Conservation (phyloP, 1,284 basidiomycete genomes). For the Hemileia vastatrix region DNA sequence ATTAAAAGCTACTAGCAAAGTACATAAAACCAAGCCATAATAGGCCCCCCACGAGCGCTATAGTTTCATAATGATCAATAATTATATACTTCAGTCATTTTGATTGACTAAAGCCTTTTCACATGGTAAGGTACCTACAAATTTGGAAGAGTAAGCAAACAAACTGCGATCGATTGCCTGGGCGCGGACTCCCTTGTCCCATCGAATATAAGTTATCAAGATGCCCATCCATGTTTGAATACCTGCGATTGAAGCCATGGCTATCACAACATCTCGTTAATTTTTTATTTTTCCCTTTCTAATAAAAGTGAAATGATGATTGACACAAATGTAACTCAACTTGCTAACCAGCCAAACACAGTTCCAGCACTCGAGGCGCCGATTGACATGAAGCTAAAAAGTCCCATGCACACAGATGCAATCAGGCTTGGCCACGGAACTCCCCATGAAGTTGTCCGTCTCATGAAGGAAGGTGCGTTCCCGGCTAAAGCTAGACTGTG, state of each 20-base stretch:
- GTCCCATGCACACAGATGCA: slow-evolving; percentile 58
- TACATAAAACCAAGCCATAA: slow-evolving; percentile 53
- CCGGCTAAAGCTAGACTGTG: slow-evolving; percentile 65
- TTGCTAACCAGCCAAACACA: slow-evolving; percentile 68
- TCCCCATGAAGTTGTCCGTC: slow-evolving; percentile 58
- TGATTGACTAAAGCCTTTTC: no score
- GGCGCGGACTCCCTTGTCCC: slow-evolving; percentile 61
- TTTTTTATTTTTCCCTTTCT: no score
- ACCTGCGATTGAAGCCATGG: slow-evolving; percentile 51
- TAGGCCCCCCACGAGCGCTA: slow-evolving; percentile 50
- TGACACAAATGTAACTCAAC: slow-evolving; percentile 49
- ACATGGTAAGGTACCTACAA: no score
- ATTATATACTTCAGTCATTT: no score
- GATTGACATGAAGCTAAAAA: slow-evolving; percentile 64
- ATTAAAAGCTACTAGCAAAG: slow-evolving; percentile 62
- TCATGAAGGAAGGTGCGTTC: slow-evolving; percentile 67
- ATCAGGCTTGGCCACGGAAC: slow-evolving; percentile 64
- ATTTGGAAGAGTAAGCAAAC: slow-evolving; percentile 66
- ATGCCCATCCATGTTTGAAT: slow-evolving; percentile 77
- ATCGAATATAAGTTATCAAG: slow-evolving; percentile 64
- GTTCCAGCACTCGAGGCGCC: slow-evolving; percentile 53
- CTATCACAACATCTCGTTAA: slow-evolving; percentile 49
- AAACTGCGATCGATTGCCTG: slow-evolving; percentile 60
- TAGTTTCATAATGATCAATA: not conserved
- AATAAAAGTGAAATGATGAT: not conserved